Evolutionary conservation across 2,329 filamentous ascomycete species (phyloP).

Genomic region (Ophiocordyceps camponoti-saundersi): DNA sequence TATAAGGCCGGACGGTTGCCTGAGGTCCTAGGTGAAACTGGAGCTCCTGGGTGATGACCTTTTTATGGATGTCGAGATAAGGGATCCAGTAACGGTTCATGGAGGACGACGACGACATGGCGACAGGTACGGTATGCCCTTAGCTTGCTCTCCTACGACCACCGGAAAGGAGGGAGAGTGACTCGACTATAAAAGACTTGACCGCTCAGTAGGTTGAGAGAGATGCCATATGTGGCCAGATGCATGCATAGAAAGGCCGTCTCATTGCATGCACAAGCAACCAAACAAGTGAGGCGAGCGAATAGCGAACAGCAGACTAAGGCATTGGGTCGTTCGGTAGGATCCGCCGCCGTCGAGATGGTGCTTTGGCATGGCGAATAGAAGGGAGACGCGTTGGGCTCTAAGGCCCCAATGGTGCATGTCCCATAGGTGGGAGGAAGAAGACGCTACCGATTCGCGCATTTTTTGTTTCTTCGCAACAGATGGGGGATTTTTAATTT

Average conservation of each 20-base stretch:
- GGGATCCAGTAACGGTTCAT: slow-evolving; percentile 47
- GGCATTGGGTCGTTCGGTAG: neutral
- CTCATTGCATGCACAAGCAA: neutral
- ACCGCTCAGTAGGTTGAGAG: neutral
- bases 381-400: slow-evolving; percentile 1
- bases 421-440: neutral
- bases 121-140: neutral
- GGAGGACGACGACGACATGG: slow-evolving; percentile 11
- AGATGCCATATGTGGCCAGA: slow-evolving; percentile 1
- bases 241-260: slow-evolving; percentile 1
- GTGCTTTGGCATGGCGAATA: neutral
- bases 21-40: slow-evolving; percentile 41
- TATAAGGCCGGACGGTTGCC: slow-evolving; percentile 38
- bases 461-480: neutral
- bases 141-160: neutral
- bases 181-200: neutral
- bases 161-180: neutral
- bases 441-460: neutral
- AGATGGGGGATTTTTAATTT: neutral
- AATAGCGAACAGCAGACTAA: neutral
- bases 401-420: neutral
- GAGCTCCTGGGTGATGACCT: slow-evolving; percentile 40
- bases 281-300: slow-evolving; percentile 2
- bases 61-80: slow-evolving; percentile 41
- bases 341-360: neutral